Evolutionary conservation across 2,329 filamentous ascomycete species (phyloP), one percentile per base, ranked within the genome.

Genomic region (Alternaria atra): DNA sequence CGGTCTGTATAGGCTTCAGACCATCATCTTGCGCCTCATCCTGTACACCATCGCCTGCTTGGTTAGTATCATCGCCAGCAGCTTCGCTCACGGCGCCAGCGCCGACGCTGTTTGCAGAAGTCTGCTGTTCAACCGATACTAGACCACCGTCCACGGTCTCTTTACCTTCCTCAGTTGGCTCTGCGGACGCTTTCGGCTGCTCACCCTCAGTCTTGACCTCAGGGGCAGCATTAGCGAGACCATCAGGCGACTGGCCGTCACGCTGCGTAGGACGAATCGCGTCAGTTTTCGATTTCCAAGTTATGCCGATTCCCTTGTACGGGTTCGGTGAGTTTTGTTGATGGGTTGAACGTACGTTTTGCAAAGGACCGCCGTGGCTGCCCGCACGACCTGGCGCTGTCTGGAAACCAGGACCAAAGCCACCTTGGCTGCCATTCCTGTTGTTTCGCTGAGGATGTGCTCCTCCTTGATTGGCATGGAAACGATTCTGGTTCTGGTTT

Each of bases 401-500:
- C 56, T 70, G 64, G 32, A 61, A 57, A 53, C 72, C 71, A 65
- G 73, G 64, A 62, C 71, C 75, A 70, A 71, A 70, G 60, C 73
- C 70, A 66, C 73, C 78, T 50, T 79, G 75, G 59, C 76, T 77
- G 68, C 81, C 81, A 74, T 78, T 78, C 72, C 79, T 79, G 64
- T 71, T 74, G 62, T 75, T 76, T 68, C 68, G 71, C 63, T 76
- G 74, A 64, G 80, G 73, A 68, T 78, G 76, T 71, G 77, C 65
- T 71, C 89, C 90, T 70, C 90, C 90, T 67, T 73, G 70, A 80
- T 88, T 88, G 80, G 88, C 88, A 84, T 87, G 89, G 84, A 91
- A 93, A 84, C 93, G 90, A 89, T 92, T 92, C 69, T 80, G 76
- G 87, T 88, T 89, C 70, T 80, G 76, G 87, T 87, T 89, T 81